phyloP scores from a whole-genome alignment of 768 basidiomycete species.

The Sporobolomyces phaffii region DNA sequence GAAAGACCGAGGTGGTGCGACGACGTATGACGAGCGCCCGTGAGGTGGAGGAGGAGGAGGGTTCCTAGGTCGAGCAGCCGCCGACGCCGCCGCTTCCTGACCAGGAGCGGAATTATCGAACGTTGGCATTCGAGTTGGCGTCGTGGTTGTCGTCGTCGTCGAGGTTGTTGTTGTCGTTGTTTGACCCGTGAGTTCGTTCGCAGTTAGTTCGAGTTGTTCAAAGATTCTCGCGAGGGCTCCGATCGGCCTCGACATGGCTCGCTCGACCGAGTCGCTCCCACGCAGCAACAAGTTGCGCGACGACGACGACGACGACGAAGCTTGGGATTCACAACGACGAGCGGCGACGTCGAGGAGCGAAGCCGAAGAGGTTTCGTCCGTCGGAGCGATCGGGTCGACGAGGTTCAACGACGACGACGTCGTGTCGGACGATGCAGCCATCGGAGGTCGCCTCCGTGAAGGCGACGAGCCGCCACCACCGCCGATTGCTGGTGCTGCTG shows the following conservation, averaged over 20 bases:
- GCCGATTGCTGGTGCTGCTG: not conserved
- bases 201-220: slow-evolving; percentile 34
- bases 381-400: not conserved
- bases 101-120: not conserved
- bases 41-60: not conserved
- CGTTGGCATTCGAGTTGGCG: not conserved
- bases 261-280: slow-evolving; percentile 37
- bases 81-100: not conserved
- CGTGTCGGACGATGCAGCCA: no score
- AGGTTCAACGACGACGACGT: no score
- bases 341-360: no score
- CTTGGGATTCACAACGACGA: no score
- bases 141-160: not conserved
- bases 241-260: slow-evolving; percentile 42
- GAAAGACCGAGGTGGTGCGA: not conserved
- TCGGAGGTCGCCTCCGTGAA: no score
- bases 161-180: not conserved
- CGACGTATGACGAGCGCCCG: no score
- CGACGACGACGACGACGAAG: no score
- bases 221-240: slow-evolving; percentile 43
- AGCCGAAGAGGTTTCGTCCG: slow-evolving; percentile 1
- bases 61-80: not conserved
- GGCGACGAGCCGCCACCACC: no score
- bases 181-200: slow-evolving; percentile 19
- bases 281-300: slow-evolving; percentile 29